These are phyloP conservation scores for Colletotrichum neosansevieriae DNA, from an alignment of 2,329 filamentous ascomycete species.

Conservation along the genomic window DNA sequence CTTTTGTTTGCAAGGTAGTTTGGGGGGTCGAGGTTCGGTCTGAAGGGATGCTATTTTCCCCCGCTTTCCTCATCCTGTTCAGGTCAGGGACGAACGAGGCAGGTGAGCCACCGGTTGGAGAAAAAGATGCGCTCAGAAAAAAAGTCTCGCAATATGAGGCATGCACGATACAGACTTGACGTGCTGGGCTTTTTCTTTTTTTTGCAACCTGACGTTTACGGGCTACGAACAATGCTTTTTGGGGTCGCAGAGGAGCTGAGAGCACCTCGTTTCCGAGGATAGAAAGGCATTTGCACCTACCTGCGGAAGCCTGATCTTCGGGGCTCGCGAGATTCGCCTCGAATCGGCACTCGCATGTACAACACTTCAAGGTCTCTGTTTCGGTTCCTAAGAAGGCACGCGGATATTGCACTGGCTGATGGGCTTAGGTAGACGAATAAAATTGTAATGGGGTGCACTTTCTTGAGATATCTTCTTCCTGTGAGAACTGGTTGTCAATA, in stretches of 20 bases:
- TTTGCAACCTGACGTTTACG: conserved; percentile 13
- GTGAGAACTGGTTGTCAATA: too few relatives aligned
- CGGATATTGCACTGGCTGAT: conserved; percentile 40
- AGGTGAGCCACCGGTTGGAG: conserved; percentile 23
- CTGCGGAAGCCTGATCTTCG: background rate
- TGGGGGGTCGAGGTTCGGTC: conserved; percentile 24
- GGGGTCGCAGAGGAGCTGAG: conserved; percentile 15
- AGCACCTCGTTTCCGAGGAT: conserved; percentile 20
- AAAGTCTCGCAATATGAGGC: conserved; percentile 22
- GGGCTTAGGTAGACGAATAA: conserved; percentile 42
- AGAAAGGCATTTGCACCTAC: conserved; percentile 2
- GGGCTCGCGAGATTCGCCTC: conserved; percentile 28
- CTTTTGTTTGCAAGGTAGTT: conserved; percentile 31
- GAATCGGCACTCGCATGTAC: conserved; percentile 37
- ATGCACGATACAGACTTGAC: conserved; percentile 15
- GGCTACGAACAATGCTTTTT: conserved; percentile 13
- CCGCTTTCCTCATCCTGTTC: conserved; percentile 29
- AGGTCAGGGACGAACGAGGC: conserved; percentile 29
- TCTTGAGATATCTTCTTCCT: background rate
- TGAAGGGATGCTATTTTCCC: conserved; percentile 29
- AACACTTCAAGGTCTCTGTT: conserved; percentile 39
- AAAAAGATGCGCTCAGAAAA: conserved; percentile 4
- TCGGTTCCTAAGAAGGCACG: conserved; percentile 36
- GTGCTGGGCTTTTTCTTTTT: conserved; percentile 21
- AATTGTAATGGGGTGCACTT: conserved; percentile 39